Evolutionary conservation across 2,329 filamentous ascomycete species (phyloP), one percentile per base, ranked within the genome.

Genomic region (Leptographium lundbergii): DNA sequence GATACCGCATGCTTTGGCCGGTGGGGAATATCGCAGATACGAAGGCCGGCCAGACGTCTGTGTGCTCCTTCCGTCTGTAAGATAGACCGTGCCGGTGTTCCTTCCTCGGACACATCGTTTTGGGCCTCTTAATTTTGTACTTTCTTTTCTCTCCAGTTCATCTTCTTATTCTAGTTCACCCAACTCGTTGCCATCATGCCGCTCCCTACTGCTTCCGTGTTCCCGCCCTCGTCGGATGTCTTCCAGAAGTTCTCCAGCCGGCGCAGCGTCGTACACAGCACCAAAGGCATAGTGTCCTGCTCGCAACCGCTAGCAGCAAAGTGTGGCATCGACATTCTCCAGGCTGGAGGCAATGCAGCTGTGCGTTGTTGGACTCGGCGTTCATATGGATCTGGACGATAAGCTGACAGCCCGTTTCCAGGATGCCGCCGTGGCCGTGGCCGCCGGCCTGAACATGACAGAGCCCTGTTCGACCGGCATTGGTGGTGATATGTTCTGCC

Each of bases 401-500:
- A 27, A 88, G 22, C 25, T 29, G 24, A 50, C 52, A 57, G 65
- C 53, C 56, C 57, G 47, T 0, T 14, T 45, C 9, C 56, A 95
- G 89, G 92, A 97, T 76, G 92, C 94, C n/a, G 92, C 94, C 10
- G 89, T 97, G 4, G 94, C 94, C 51, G 89, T 95, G 62, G 92
- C 94, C 52, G 94, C 94, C 36, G 91, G 85, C 6, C 78, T 99
- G 59, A 97, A 96, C 73, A 82, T 97, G 69, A 96, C 92, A 0
- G 94, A 99, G 69, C 94, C 94, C 9, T 85, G 85, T 61, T 94
- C 88, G 6, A 97, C 94, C 0, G 94, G 94, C 48, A 96, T 99
- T 61, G 94, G 94, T 60, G 94, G 94, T 63, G 94, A 99, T 73
- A 91, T 96, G 85, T 99, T 97, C 74, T 91, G 91, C 71, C 82